phyloP scores from a whole-genome alignment of 2,329 filamentous ascomycete genomes.

The Metarhizium brunneum region DNA sequence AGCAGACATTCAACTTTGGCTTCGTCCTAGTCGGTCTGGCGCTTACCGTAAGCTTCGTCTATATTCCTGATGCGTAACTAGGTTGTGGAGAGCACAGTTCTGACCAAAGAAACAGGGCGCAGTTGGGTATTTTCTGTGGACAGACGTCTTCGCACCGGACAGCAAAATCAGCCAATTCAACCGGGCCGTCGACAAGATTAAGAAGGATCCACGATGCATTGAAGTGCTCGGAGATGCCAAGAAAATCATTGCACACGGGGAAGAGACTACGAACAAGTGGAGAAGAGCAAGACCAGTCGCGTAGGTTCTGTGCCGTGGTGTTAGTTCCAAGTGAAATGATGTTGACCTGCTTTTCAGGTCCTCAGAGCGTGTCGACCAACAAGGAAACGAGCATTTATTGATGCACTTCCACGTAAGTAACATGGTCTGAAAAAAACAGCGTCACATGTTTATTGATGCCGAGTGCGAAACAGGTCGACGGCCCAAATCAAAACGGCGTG shows the following conservation, averaged over 20 bases:
- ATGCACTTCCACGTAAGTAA: constrained; percentile 73
- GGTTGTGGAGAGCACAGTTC: background rate
- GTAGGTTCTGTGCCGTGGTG: constrained; percentile 24
- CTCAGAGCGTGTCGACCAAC: constrained; percentile 57
- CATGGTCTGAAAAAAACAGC: background rate
- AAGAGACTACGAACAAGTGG: constrained; percentile 76
- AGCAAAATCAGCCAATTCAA: constrained; percentile 87
- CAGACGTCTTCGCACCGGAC: constrained; percentile 74
- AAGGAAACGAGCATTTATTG: constrained; percentile 69
- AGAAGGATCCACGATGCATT: constrained; percentile 59
- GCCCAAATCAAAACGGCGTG: constrained; percentile 61
- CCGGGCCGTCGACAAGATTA: constrained; percentile 71
- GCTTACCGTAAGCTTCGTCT: constrained; percentile 52
- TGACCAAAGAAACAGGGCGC: constrained; percentile 43
- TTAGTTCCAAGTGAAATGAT: background rate
- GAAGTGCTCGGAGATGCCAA: constrained; percentile 65
- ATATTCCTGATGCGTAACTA: background rate
- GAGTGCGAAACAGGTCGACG: constrained; percentile 51
- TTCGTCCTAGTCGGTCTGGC: constrained; percentile 66
- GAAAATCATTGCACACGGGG: constrained; percentile 73
- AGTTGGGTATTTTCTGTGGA: constrained; percentile 71
- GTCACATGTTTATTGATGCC: background rate
- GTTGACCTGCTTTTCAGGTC: constrained; percentile 35
- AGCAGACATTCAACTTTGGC: constrained; percentile 83
- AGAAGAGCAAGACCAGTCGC: constrained; percentile 54